Evolutionary conservation across 148 eudicot species (phyloP).

Genomic region (Dianthus caryophyllus): DNA sequence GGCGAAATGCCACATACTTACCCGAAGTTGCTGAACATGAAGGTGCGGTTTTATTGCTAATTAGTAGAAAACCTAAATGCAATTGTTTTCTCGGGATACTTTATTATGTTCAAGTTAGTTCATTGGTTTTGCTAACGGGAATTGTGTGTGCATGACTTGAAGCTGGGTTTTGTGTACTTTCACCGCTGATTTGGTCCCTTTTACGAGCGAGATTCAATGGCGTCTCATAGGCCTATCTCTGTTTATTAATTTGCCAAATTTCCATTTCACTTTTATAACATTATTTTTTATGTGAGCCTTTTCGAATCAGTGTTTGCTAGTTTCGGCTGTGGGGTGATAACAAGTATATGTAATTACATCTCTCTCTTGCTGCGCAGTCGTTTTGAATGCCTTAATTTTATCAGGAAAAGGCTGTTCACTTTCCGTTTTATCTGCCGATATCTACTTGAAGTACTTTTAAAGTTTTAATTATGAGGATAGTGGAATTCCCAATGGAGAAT

Average conservation of each 20-base stretch:
- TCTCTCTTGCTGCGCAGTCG: too few relatives aligned
- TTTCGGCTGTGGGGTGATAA: too few relatives aligned
- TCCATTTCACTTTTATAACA: neutral
- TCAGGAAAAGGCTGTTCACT: too few relatives aligned
- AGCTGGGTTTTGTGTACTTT: neutral
- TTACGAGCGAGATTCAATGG: too few relatives aligned
- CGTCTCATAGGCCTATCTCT: too few relatives aligned
- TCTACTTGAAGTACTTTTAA: too few relatives aligned
- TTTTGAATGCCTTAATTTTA: too few relatives aligned
- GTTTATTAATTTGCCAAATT: neutral
- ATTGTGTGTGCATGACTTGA: neutral
- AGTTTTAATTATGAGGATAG: too few relatives aligned
- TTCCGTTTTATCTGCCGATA: too few relatives aligned
- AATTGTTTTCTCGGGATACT: neutral
- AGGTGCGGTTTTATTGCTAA: constrained; percentile 41
- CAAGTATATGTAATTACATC: too few relatives aligned
- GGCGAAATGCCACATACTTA: constrained; percentile 86
- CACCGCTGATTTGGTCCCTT: neutral
- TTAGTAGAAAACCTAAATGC: neutral
- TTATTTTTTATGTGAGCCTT: neutral
- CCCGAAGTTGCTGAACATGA: constrained; percentile 95
- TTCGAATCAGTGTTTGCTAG: too few relatives aligned
- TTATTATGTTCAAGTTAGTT: neutral
- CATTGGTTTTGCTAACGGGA: neutral
- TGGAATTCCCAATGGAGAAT: too few relatives aligned